Conservation (phyloP, 2,329 filamentous ascomycete species). For the Aspergillus sojae region DNA sequence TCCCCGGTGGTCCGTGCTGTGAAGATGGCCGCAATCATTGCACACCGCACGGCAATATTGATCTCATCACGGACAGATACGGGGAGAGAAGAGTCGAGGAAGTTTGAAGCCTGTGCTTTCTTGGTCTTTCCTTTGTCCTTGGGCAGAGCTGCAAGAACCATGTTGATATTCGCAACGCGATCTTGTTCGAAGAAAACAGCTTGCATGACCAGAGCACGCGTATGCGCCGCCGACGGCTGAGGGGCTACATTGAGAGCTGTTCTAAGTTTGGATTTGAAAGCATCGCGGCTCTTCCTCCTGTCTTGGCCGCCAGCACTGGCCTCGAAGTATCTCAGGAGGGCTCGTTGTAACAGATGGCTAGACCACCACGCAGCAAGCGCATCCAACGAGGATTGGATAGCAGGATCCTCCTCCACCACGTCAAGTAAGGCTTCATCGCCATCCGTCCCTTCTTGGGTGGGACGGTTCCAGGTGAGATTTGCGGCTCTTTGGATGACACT, state of each 20-base stretch:
- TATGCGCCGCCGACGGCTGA: conserved; percentile 71
- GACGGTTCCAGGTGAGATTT: conserved; percentile 85
- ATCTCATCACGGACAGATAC: conserved; percentile 55
- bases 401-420: conserved; percentile 78
- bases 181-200: conserved; percentile 60
- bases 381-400: conserved; percentile 84
- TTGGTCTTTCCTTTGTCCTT: conserved; percentile 35
- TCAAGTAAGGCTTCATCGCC: conserved; percentile 74
- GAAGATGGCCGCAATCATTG: conserved; percentile 59
- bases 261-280: conserved; percentile 59
- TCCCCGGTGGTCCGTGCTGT: conserved; percentile 39
- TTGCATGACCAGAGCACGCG: conserved; percentile 61
- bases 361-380: conserved; percentile 92
- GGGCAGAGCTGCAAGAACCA: conserved; percentile 58
- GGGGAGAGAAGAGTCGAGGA: conserved; percentile 59
- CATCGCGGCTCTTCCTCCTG: conserved; percentile 42
- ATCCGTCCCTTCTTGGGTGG: conserved; percentile 68
- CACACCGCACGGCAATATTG: conserved; percentile 59
- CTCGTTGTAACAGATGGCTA: conserved; percentile 69
- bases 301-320: conserved; percentile 52
- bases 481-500: conserved; percentile 81
- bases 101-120: conserved; percentile 40
- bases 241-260: conserved; percentile 75
- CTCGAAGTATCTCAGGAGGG: conserved; percentile 66
- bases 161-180: conserved; percentile 54